Evolutionary conservation across 805 yeast genomes (phyloP).

Genomic region (Blastobotrys mokoenaii): DNA sequence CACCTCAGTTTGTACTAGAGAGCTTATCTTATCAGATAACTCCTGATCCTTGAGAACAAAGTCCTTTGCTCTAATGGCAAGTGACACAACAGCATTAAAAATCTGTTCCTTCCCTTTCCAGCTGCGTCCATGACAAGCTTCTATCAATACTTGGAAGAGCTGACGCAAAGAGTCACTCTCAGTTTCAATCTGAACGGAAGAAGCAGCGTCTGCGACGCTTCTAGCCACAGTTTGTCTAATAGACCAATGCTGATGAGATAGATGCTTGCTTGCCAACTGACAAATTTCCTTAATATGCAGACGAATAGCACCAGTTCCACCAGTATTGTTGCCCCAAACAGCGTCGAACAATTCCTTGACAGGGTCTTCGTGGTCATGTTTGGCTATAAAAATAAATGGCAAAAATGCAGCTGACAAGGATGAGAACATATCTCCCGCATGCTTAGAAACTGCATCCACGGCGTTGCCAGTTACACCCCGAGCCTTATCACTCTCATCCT

Average conservation of each 20-base stretch:
- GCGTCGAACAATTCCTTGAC: slow-evolving; percentile 44
- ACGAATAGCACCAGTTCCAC: slow-evolving; percentile 61
- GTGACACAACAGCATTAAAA: slow-evolving; percentile 57
- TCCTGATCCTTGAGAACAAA: slow-evolving; percentile 26
- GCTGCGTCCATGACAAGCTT: slow-evolving; percentile 65
- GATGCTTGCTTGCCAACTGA: slow-evolving; percentile 38
- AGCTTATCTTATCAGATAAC: slow-evolving; percentile 33
- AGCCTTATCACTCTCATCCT: slow-evolving; percentile 36
- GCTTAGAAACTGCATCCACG: slow-evolving; percentile 55
- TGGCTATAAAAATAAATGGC: slow-evolving; percentile 74
- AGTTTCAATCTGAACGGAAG: slow-evolving; percentile 4
- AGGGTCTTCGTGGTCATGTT: slow-evolving; percentile 47
- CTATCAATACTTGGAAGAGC: slow-evolving; percentile 46
- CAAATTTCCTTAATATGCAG: slow-evolving; percentile 66
- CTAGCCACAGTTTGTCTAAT: slow-evolving; percentile 64
- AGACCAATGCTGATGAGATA: slow-evolving; percentile 44
- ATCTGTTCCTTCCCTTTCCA: slow-evolving; percentile 85
- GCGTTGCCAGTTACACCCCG: slow-evolving; percentile 52
- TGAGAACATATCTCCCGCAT: slow-evolving; percentile 61
- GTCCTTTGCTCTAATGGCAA: slow-evolving; percentile 39
- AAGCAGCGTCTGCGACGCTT: slow-evolving; percentile 21
- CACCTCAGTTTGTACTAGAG: slow-evolving; percentile 49
- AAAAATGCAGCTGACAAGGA: slow-evolving; percentile 54
- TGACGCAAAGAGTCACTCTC: slow-evolving; percentile 14
- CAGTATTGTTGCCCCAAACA: slow-evolving; percentile 75